These are phyloP conservation scores for Parachaetomium inaequale DNA, from an alignment of 495 filamentous ascomycete genomes.

Conservation along the genomic window DNA sequence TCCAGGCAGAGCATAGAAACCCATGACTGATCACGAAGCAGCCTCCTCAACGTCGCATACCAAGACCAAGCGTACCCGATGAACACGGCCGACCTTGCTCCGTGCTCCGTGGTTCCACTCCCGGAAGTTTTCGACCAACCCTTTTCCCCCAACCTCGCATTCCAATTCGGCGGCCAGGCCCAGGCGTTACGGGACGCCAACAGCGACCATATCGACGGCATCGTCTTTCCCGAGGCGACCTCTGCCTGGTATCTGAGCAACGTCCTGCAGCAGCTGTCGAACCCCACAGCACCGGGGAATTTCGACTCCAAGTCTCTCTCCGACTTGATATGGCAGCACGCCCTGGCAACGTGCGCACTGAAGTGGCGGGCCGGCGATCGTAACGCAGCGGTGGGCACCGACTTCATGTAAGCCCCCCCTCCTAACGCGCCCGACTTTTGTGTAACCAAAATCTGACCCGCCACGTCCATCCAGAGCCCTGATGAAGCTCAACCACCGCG, in stretches of 20 bases:
- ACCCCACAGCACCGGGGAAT: conserved; percentile 7
- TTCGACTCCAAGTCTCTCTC: conserved; percentile 20
- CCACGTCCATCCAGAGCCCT: conserved; percentile 18
- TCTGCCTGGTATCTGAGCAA: conserved; percentile 29
- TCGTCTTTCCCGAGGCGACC: conserved; percentile 28
- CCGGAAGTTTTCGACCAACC: conserved; percentile 28
- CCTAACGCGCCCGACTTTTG: not conserved
- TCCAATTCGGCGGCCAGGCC: conserved; percentile 11
- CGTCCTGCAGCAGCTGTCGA: conserved; percentile 24
- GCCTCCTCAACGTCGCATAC: conserved; percentile 29
- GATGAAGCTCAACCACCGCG: conserved; percentile 30
- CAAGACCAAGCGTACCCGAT: conserved; percentile 29
- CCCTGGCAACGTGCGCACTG: conserved; percentile 6
- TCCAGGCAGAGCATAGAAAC: no score
- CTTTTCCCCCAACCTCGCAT: conserved; percentile 7
- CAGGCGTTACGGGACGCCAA: conserved; percentile 21
- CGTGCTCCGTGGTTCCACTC: conserved; percentile 22
- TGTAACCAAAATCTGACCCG: conserved; percentile 6
- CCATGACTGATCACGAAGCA: conserved; percentile 9
- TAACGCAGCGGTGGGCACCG: conserved; percentile 28
- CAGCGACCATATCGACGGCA: conserved; percentile 22
- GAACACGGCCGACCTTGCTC: conserved; percentile 21
- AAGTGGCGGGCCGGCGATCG: conserved; percentile 22
- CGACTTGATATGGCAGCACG: conserved; percentile 20
- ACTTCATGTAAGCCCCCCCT: conserved; percentile 29